A percentile compares a stretch with the other conserved stretches of the same genome.
Conservation (phyloP, 2,329 filamentous ascomycete species). For the Myrmaecium sp. region DNA sequence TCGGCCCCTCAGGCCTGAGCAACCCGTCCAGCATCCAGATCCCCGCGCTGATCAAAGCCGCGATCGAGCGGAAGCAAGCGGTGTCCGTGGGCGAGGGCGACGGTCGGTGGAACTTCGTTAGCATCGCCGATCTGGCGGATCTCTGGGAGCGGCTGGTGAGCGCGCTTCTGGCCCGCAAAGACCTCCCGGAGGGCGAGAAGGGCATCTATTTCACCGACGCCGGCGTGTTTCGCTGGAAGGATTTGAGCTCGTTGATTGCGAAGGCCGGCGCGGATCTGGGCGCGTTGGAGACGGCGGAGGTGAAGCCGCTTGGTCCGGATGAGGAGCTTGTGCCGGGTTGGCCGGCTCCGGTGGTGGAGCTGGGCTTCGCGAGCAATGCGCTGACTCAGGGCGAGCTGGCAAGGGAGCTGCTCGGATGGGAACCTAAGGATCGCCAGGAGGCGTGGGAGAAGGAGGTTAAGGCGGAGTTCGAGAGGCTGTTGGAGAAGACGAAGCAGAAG, state of each 20-base stretch:
- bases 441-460: constrained; percentile 5
- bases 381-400: constrained; percentile 5
- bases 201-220: constrained; percentile 28
- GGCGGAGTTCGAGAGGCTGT: constrained; percentile 7
- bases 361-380: constrained; percentile 15
- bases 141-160: constrained; percentile 24
- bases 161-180: constrained; percentile 14
- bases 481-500: no score
- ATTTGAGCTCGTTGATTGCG: constrained; percentile 20
- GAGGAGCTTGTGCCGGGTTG: constrained; percentile 11
- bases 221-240: constrained; percentile 24
- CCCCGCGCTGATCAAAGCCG: constrained; percentile 16
- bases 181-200: constrained; percentile 19
- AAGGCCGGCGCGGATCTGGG: constrained; percentile 16
- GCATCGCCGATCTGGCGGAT: constrained; percentile 26
- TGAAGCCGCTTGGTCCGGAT: constrained; percentile 12
- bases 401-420: constrained; percentile 6
- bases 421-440: constrained; percentile 5
- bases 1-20: no score
- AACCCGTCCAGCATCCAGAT: constrained; percentile 19
- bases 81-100: constrained; percentile 21
- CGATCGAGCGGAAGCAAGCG: constrained; percentile 15
- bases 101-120: constrained; percentile 27
- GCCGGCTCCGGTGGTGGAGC: constrained; percentile 14
- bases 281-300: constrained; percentile 12